These are phyloP conservation scores for Dacryopinax spathularia DNA, from an alignment of 768 basidiomycete genomes.

Conservation along the genomic window DNA sequence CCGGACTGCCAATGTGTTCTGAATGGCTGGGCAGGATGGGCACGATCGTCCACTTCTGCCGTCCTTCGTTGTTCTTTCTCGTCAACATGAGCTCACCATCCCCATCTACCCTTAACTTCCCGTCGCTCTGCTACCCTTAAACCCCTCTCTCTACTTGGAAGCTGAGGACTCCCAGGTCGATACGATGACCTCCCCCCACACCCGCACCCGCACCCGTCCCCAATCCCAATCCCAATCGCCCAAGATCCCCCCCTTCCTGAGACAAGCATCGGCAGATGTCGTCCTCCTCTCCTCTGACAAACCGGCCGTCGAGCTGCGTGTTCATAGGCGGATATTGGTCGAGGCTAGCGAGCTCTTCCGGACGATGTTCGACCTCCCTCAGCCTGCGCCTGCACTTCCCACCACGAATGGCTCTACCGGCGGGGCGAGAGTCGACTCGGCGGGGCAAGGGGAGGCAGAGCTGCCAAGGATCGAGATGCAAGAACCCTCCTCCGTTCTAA, in stretches of 20 bases:
- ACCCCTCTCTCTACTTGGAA: too few relatives aligned
- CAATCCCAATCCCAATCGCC: not conserved
- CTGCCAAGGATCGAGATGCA: not conserved
- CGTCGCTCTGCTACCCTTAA: too few relatives aligned
- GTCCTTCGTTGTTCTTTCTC: too few relatives aligned
- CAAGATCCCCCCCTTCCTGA: not conserved
- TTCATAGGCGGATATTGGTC: constrained; percentile 47
- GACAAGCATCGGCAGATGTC: not conserved
- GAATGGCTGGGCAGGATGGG: too few relatives aligned
- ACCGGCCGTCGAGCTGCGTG: constrained; percentile 32
- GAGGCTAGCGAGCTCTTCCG: constrained; percentile 53
- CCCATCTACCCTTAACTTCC: too few relatives aligned
- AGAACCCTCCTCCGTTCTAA: not conserved
- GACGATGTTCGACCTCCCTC: constrained; percentile 45
- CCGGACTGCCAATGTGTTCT: too few relatives aligned
- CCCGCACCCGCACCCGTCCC: not conserved
- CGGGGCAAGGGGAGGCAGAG: not conserved
- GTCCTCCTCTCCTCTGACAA: not conserved
- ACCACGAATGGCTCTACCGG: not conserved
- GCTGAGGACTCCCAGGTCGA: too few relatives aligned
- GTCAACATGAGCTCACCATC: too few relatives aligned
- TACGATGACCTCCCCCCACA: not conserved
- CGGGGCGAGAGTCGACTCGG: not conserved
- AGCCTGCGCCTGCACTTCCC: constrained; percentile 13
- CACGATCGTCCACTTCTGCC: too few relatives aligned